Evolutionary conservation across 2,329 filamentous ascomycete genomes (phyloP), one percentile per base, ranked within the genome.

Genomic region (Nothophoma quercina): DNA sequence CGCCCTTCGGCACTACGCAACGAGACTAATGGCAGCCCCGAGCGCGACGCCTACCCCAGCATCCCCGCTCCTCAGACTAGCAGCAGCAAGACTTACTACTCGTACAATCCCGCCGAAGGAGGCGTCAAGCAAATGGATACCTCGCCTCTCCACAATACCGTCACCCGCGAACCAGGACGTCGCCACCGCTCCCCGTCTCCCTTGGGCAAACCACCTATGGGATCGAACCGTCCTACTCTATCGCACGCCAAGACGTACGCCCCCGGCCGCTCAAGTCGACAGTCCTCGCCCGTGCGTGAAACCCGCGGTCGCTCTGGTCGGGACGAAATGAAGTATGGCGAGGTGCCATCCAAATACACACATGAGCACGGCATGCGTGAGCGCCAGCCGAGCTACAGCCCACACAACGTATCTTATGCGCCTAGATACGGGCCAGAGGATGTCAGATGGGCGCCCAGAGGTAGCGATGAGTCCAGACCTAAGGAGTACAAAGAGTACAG

Each of bases 381-480:
- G 56, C 67, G 60, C 40, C 62, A 69, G 38, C 48, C 61, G 7
- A 75, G 69, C 39, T 75, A 70, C 50, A 61, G 61, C 9, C 64
- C 72, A 0, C 64, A 69, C 10, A 58, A 71, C 1, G 62, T 75
- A 4, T 64, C 66, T 19, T 77, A 70, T 43, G 30, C 51, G 13
- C 65, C 55, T 29, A 67, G 65, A 39, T 60, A 64, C 21, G 69
- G 69, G 1, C 67, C 70, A 9, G 75, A 78, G 19, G 73, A 77
- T 40, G 62, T 79, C 32, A 68, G 63, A 8, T 73, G 62, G 59
- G 63, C 63, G 21, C 59, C 64, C 0, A 51, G 57, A n/a, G 44
- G 52, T 23, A 52, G 63, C n/a, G 67, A 71, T 6, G 66, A 66
- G n/a, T n/a, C n/a, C n/a, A n/a, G n/a, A n/a, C n/a, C n/a, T n/a